phyloP scores from a whole-genome alignment of 1,139 yeast genomes.

The Sugiyamaella grinbergsii region DNA sequence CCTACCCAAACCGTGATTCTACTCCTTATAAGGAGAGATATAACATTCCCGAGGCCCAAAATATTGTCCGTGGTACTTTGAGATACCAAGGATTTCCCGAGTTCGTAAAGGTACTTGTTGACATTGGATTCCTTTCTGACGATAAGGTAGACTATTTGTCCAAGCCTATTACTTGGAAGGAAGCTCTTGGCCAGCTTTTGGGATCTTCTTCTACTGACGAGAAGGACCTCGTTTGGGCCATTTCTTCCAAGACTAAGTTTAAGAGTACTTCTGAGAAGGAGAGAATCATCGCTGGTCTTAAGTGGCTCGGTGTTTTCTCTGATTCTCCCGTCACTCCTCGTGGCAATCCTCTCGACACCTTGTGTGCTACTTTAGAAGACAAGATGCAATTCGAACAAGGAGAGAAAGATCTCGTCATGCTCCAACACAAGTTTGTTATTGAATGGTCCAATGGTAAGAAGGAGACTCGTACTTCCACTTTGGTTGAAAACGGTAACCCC shows the following conservation, averaged over 20 bases:
- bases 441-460: conserved; percentile 92
- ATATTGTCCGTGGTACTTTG: conserved; percentile 94
- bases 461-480: conserved; percentile 92
- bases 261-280: conserved; percentile 79
- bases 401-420: conserved; percentile 91
- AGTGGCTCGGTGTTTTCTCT: conserved; percentile 92
- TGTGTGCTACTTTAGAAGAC: conserved; percentile 94
- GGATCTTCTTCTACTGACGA: conserved; percentile 72
- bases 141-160: conserved; percentile 59
- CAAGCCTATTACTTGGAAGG: conserved; percentile 76
- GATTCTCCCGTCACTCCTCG: conserved; percentile 76
- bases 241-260: conserved; percentile 77
- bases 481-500: conserved; percentile 91
- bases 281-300: conserved; percentile 83
- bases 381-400: conserved; percentile 95
- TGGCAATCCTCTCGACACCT: conserved; percentile 92
- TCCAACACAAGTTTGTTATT: conserved; percentile 97
- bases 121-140: conserved; percentile 88
- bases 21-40: conserved; percentile 90
- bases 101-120: conserved; percentile 92
- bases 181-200: conserved; percentile 74
- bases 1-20: conserved; percentile 98
- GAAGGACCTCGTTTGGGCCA: conserved; percentile 71
- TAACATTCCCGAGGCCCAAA: conserved; percentile 94
- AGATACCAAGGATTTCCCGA: conserved; percentile 99